Conservation (phyloP, 495 filamentous ascomycete genomes). For the Jackrogersella multiformis region DNA sequence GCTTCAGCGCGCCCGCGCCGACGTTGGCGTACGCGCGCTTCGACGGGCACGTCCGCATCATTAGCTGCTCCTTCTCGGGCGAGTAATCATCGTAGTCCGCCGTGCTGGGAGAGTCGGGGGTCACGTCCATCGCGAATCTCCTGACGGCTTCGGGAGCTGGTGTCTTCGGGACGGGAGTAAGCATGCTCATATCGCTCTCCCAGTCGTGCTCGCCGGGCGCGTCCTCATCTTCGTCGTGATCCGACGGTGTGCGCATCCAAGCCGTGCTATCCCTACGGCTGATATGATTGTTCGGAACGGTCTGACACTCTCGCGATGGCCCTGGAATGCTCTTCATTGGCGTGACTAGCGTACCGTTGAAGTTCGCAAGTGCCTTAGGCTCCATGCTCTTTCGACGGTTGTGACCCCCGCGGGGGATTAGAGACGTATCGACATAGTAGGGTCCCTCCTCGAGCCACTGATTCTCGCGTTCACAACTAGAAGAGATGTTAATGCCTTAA, state of each 20-base stretch:
- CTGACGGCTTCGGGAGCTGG: constrained; percentile 61
- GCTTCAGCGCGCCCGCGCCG: constrained; percentile 47
- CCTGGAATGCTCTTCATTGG: constrained; percentile 45
- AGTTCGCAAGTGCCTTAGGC: constrained; percentile 76
- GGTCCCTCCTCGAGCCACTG: constrained; percentile 74
- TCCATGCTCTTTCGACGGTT: constrained; percentile 93
- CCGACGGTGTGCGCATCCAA: constrained; percentile 58
- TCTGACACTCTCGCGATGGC: constrained; percentile 51
- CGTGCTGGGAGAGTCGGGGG: constrained; percentile 45
- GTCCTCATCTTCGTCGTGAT: constrained; percentile 54
- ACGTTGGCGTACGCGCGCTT: constrained; percentile 60
- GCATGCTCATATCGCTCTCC: constrained; percentile 45
- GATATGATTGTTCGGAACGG: constrained; percentile 53
- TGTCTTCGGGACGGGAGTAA: constrained; percentile 63
- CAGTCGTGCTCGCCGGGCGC: constrained; percentile 51
- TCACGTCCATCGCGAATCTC: constrained; percentile 53
- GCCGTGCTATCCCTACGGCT: constrained; percentile 61
- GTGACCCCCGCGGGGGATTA: constrained; percentile 77
- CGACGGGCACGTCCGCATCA: constrained; percentile 79
- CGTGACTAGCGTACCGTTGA: constrained; percentile 71
- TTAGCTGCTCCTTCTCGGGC: constrained; percentile 58
- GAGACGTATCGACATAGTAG: constrained; percentile 75
- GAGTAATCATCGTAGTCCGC: constrained; percentile 23
- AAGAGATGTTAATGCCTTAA: constrained; percentile 27
- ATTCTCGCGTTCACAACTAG: constrained; percentile 81